Base-by-base conservation (phyloP, 805 yeast genomes). In the Wickerhamiella kurtzmanii region DNA sequence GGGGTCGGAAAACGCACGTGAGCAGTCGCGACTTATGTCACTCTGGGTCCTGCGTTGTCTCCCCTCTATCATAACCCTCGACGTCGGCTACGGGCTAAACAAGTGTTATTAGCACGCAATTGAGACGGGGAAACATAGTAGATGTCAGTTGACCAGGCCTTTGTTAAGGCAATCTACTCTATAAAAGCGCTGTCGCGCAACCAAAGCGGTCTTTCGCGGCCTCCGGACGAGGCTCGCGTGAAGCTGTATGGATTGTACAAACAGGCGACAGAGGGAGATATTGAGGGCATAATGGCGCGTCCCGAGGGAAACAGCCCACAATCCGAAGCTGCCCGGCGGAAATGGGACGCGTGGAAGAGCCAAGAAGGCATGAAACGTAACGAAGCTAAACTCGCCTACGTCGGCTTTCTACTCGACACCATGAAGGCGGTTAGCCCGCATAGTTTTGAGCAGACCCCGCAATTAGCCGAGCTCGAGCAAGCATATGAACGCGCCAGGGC, bases 241-340 rank as follows among this genome's bases (percentile, higher is more conserved):
- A 51, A 47, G 2, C 69, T 85, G 3, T 85, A 85, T 60, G 95
- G 94, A 0, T 70, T 85, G 44, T 85, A 84, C 64, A 86, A 85
- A 57, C 95, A 85, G 60, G 88, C 94, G 1, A 85, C 94, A 1
- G 89, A 83, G 62, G 95, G 95, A 5, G 77, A 85, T 60, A 86
- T 82, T 6, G 74, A 72, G 43, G 80, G 80, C 2, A 69, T 80
- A 38, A 73, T 82, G 76, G 72, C 73, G 2, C 65, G 86, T 42
- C 89, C 89, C 0, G 62, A 63, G 1, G 88, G 87, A 3, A 62
- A 60, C 38, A 62, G 74, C 1, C 67, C 74, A 6, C 85, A 79
- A 53, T 84, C 77, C 56, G 80, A 73, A 52, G 79, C 79, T 2
- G 81, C 80, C 8, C 74, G 75, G 57, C 72, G 77, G 54, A 84